Conservation (phyloP, 2,329 filamentous ascomycete genomes). For the Decorospora gaudefroyi region DNA sequence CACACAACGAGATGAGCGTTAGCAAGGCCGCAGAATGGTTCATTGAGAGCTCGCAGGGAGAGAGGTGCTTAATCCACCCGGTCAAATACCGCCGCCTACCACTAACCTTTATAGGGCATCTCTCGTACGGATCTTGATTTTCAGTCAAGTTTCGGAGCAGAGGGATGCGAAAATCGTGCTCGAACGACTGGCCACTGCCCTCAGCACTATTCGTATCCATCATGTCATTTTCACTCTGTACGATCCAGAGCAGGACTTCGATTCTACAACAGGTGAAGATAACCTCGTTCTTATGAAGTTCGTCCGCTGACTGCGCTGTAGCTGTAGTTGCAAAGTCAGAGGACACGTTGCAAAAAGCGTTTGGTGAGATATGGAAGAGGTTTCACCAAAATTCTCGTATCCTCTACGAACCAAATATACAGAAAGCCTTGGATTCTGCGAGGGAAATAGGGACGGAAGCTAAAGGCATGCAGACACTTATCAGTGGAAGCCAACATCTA, state of each 20-base stretch:
- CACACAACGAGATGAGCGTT: slow-evolving; percentile 25
- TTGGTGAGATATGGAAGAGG: slow-evolving; percentile 1
- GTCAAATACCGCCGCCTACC: neutral
- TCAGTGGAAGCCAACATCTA: slow-evolving; percentile 5
- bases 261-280: slow-evolving; percentile 2
- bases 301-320: neutral
- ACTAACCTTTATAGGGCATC: neutral
- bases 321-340: neutral
- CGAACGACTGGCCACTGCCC: slow-evolving; percentile 1
- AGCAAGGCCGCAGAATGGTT: slow-evolving; percentile 20
- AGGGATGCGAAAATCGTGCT: slow-evolving; percentile 3
- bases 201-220: slow-evolving; percentile 5
- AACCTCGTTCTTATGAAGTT: neutral
- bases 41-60: slow-evolving; percentile 2
- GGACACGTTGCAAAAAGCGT: neutral
- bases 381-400: slow-evolving; percentile 1
- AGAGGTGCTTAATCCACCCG: slow-evolving; percentile 1
- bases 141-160: slow-evolving; percentile 5
- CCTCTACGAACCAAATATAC: slow-evolving; percentile 1
- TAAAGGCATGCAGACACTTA: slow-evolving; percentile 1
- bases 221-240: slow-evolving; percentile 4
- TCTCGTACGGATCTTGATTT: slow-evolving; percentile 4
- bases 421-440: slow-evolving; percentile 4
- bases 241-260: slow-evolving; percentile 5
- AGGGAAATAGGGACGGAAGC: slow-evolving; percentile 2